phyloP scores from a whole-genome alignment of 1,139 yeast species.

The Zygoascus sp. region DNA sequence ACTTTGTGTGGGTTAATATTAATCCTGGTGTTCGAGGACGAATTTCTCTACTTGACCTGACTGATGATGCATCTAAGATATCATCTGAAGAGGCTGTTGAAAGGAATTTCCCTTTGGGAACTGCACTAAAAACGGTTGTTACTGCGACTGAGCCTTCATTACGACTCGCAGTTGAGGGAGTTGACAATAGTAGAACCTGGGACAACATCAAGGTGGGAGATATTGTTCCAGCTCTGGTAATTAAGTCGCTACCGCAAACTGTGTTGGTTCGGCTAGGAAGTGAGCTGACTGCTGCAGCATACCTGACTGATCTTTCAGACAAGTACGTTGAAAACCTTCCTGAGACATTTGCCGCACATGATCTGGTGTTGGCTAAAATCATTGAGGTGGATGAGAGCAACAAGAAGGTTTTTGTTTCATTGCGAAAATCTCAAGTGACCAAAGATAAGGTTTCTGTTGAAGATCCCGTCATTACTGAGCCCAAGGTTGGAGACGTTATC shows the following conservation, averaged over 20 bases:
- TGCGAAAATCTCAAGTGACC: conserved; percentile 43
- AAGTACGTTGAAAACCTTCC: conserved; percentile 51
- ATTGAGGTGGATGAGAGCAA: conserved; percentile 50
- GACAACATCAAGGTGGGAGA: conserved; percentile 56
- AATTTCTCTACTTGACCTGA: conserved; percentile 60
- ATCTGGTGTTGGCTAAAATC: conserved; percentile 59
- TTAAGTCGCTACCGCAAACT: conserved; percentile 57
- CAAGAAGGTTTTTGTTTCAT: conserved; percentile 58
- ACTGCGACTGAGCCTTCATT: conserved; percentile 54
- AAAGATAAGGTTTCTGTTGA: conserved; percentile 38
- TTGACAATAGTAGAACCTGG: conserved; percentile 36
- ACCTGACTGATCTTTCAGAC: conserved; percentile 72
- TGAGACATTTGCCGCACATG: conserved; percentile 51
- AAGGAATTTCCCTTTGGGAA: conserved; percentile 61
- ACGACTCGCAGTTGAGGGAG: conserved; percentile 30
- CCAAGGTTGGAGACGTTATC: conserved; percentile 65
- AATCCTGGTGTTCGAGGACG: conserved; percentile 68
- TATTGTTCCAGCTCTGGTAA: conserved; percentile 59
- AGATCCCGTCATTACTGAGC: conserved; percentile 49
- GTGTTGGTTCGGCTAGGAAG: conserved; percentile 66
- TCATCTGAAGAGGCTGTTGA: conserved; percentile 41
- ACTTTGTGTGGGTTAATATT: conserved; percentile 63
- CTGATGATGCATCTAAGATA: conserved; percentile 51
- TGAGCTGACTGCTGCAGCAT: conserved; percentile 54
- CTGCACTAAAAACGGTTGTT: conserved; percentile 60